phyloP scores from a whole-genome alignment of 2,329 filamentous ascomycete genomes.

The Botrytis fabae region DNA sequence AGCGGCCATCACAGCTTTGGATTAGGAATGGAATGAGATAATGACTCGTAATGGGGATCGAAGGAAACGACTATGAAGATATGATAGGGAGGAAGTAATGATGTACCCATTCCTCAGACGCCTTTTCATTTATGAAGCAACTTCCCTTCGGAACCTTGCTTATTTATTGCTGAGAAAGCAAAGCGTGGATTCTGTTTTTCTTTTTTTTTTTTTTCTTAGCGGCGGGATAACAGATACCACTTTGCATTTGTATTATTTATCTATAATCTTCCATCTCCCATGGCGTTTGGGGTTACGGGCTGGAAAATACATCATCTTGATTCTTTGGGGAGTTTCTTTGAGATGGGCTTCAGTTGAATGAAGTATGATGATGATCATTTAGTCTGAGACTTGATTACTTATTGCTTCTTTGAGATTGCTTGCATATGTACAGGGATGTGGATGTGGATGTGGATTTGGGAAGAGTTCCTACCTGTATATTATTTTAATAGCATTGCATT shows the following conservation, averaged over 20 bases:
- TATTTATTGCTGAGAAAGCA: background rate
- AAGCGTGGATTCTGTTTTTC: background rate
- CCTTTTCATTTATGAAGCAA: background rate
- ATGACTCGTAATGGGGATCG: background rate
- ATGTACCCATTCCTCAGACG: background rate
- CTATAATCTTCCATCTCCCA: background rate
- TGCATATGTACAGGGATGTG: too few relatives aligned
- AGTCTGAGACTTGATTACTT: background rate
- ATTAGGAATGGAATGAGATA: background rate
- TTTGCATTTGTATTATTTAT: slow-evolving; percentile 2
- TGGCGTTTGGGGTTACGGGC: background rate
- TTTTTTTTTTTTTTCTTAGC: background rate
- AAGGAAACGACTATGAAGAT: background rate
- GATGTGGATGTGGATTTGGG: background rate
- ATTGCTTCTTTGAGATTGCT: background rate
- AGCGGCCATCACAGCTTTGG: background rate
- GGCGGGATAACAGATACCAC: background rate
- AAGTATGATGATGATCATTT: background rate
- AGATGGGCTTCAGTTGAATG: background rate
- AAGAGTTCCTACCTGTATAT: background rate
- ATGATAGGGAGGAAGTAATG: background rate
- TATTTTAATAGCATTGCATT: background rate
- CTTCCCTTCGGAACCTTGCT: background rate
- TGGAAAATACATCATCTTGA: background rate
- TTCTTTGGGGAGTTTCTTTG: background rate